Base-by-base conservation (phyloP, 768 basidiomycete genomes). In the Xerocomus spinulosus region DNA sequence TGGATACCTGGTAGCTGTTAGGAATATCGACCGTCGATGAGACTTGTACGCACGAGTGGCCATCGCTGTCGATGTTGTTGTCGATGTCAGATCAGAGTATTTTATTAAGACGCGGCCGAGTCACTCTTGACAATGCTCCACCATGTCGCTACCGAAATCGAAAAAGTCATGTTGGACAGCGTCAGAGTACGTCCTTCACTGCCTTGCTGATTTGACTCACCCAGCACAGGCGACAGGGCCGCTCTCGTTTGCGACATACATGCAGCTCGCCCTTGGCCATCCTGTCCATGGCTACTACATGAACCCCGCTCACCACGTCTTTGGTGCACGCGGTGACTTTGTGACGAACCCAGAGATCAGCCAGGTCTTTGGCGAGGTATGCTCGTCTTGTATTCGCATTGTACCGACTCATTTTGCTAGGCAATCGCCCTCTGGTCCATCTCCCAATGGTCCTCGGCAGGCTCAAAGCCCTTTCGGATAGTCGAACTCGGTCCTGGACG, bases 261-360 rank as follows among this genome's bases (percentile, higher is more conserved):
- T 96, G 86, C 85, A 88, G 55, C 77, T 89, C 55, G 94, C 92
- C 55, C 79, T 98, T 4, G 78, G 84, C 0, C 94, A 97, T 69
- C 92, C 94, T 1, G 85, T 79, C 0, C 73, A 91, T 45, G 96
- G 96, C 2, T 99, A 98, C 69, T 98, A 98, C 72, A 90, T 87
- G 73, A 85, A 82, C 30, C 68, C 79, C 0, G 59, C 73, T 13
- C 76, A 88, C 48, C 74, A 80, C 35, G 85, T 98, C 3, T 91
- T 99, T 59, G 96, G 96, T 12, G 53, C 80, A 0, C 73, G 76
- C 34, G 96, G 96, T 5, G 96, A 99, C 71, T 99, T 98, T 61
- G 86, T 88, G 18, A 99, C 96, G 10, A 92, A 88, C 57, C 96
- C 95, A 2, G 96, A 99, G 66, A 97, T 99, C 44, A 89, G 82